These are phyloP conservation scores for Byssochlamys sp. DNA, from an alignment of 2,329 filamentous ascomycete genomes.

Conservation along the genomic window DNA sequence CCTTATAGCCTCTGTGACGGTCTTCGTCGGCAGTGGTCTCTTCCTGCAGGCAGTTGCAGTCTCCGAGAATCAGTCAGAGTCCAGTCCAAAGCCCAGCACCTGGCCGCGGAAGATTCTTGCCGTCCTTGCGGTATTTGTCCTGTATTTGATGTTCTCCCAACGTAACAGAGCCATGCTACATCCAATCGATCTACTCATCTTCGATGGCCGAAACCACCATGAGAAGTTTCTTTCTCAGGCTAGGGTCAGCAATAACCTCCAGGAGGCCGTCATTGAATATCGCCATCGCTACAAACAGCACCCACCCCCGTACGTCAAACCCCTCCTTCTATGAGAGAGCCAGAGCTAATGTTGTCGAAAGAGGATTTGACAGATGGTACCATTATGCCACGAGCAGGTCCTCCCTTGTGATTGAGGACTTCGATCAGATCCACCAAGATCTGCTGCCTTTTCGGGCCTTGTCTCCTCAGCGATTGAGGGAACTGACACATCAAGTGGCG, in stretches of 20 bases:
- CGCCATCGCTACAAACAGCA: slow-evolving; percentile 42
- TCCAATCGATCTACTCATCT: slow-evolving; percentile 48
- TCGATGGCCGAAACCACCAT: slow-evolving; percentile 40
- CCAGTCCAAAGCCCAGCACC: slow-evolving; percentile 16
- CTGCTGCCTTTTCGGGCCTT: slow-evolving; percentile 48
- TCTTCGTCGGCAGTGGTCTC: slow-evolving; percentile 19
- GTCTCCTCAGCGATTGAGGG: slow-evolving; percentile 41
- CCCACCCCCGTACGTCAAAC: slow-evolving; percentile 43
- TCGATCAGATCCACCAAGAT: slow-evolving; percentile 50
- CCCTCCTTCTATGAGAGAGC: not conserved
- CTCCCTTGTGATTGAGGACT: slow-evolving; percentile 50
- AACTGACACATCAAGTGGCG: slow-evolving; percentile 44
- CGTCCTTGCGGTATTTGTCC: slow-evolving; percentile 34
- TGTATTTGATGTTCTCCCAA: slow-evolving; percentile 33
- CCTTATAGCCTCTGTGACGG: slow-evolving; percentile 21
- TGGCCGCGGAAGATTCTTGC: slow-evolving; percentile 30
- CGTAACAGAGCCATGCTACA: slow-evolving; percentile 37
- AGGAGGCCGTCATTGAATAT: slow-evolving; percentile 44
- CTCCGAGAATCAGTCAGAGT: slow-evolving; percentile 21
- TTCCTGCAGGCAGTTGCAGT: slow-evolving; percentile 19
- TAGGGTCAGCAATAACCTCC: slow-evolving; percentile 38
- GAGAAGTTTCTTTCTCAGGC: slow-evolving; percentile 42
- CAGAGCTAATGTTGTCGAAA: slow-evolving; percentile 11
- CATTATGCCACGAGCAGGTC: slow-evolving; percentile 44
- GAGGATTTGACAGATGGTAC: slow-evolving; percentile 52